A percentile compares a stretch with the other conserved stretches of the same genome.
These are phyloP conservation scores for Nannizzia gypsea DNA, from an alignment of 2,329 filamentous ascomycete species.

Conservation along the genomic window DNA sequence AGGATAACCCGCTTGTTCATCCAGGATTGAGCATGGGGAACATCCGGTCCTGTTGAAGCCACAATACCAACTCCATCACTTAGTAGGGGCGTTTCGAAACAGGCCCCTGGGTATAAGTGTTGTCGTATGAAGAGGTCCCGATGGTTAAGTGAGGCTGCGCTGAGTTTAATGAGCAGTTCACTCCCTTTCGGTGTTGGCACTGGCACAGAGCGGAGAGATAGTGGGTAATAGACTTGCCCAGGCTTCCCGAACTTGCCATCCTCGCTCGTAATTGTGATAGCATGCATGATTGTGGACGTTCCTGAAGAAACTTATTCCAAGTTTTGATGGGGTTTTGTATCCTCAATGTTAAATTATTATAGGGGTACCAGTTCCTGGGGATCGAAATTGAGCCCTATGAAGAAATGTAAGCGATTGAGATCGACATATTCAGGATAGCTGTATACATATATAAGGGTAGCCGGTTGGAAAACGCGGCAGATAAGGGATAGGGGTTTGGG, in stretches of 20 bases:
- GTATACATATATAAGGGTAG: not conserved
- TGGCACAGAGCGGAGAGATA: slow-evolving; percentile 47
- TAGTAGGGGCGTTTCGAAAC: slow-evolving; percentile 65
- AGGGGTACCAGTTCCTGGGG: not conserved
- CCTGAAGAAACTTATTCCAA: not conserved
- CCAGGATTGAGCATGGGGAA: slow-evolving; percentile 43
- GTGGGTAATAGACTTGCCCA: slow-evolving; percentile 61
- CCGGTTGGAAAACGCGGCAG: not conserved
- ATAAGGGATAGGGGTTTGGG: not conserved
- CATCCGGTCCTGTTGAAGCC: slow-evolving; percentile 46
- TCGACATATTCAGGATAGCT: not conserved
- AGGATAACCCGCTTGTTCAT: slow-evolving; percentile 61
- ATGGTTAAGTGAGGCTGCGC: slow-evolving; percentile 80
- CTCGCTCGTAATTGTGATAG: slow-evolving; percentile 37
- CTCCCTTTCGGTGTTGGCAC: slow-evolving; percentile 51
- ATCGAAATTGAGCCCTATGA: not conserved
- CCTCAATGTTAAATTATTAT: not conserved
- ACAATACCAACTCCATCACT: slow-evolving; percentile 75
- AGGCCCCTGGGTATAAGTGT: slow-evolving; percentile 76
- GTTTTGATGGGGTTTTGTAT: not conserved
- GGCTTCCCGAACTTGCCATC: slow-evolving; percentile 60
- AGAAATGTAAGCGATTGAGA: not conserved
- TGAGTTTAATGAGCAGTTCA: slow-evolving; percentile 64
- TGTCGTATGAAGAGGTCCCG: slow-evolving; percentile 90
- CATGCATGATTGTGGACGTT: slow-evolving; percentile 19